Evolutionary conservation across 495 filamentous ascomycete species (phyloP).

Genomic region (Talaromyces thailandensis): DNA sequence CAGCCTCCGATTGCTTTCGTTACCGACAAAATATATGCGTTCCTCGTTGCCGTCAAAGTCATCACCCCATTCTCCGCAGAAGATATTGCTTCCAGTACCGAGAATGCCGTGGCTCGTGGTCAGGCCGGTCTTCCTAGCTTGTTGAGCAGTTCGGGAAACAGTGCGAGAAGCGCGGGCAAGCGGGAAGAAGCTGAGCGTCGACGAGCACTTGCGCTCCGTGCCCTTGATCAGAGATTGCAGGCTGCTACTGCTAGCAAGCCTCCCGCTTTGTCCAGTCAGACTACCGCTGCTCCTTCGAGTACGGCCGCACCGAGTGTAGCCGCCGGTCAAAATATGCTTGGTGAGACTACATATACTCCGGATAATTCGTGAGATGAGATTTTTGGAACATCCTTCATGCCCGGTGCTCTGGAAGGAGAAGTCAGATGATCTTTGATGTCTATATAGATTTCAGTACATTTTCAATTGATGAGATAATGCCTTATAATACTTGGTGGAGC

Average conservation of each 20-base stretch:
- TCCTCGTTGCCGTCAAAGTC: constrained; percentile 62
- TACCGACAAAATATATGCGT: constrained; percentile 62
- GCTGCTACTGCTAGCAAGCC: constrained; percentile 55
- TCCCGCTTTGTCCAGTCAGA: constrained; percentile 29
- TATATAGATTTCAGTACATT: background rate
- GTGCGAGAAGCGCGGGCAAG: constrained; percentile 37
- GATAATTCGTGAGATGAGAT: constrained; percentile 41
- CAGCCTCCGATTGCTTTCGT: constrained; percentile 69
- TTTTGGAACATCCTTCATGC: background rate
- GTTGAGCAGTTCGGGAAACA: constrained; percentile 38
- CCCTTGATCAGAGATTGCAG: constrained; percentile 83
- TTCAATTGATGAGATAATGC: constrained; percentile 5
- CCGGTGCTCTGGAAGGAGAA: background rate
- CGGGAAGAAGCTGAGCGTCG: constrained; percentile 89
- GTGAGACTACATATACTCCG: constrained; percentile 61
- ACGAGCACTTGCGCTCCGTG: constrained; percentile 80
- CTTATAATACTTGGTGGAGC: background rate
- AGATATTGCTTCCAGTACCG: constrained; percentile 73
- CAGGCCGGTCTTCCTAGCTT: constrained; percentile 60
- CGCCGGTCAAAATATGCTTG: constrained; percentile 42
- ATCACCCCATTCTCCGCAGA: constrained; percentile 82
- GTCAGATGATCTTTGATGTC: background rate
- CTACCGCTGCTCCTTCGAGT: constrained; percentile 27
- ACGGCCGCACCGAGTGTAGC: constrained; percentile 23
- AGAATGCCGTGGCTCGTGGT: constrained; percentile 55